Base-by-base conservation (phyloP, 129 eudicot genomes). In the sunflower (Helianthus annuus) region DNA sequence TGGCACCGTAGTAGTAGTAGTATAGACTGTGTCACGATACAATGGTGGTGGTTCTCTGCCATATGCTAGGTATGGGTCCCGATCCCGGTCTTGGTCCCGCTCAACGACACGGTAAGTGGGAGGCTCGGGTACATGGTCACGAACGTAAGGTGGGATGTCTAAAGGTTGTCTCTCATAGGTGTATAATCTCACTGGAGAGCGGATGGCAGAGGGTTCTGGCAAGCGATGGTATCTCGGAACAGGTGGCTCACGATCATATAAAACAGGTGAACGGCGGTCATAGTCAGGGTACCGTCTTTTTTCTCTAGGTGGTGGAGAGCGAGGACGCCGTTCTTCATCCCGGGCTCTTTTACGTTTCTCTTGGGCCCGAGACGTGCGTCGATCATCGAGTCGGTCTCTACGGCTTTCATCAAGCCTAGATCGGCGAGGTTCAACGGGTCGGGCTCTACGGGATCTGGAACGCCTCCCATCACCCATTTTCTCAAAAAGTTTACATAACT, bases 401-500 rank as follows among this genome's bases (percentile, higher is more conserved):
- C 29, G 75, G 61, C 29, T 68, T 68, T 76, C 80, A 3, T 36
- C 59, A 12, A 45, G 3, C 59, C 75, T 13, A 22, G 8, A 4
- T 46, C 74, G 60, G 16, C 3, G 80, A 16, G 0, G 49, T 69
- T 69, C 80, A 58, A 48, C 15, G 7, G 70, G 65, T 22, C 51
- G 76, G 34, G 22, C 61, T 64, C 77, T 78, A 27, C 53, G 82
- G 1, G 53, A 52, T 69, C 62, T 79, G 68, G 85, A 34, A 13
- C 51, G 76, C 14, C 68, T 3, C 3, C 73, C 22, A 13, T 85
- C 84, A 77, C 80, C 74, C 57, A 6, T 32, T 48, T 49, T 73
- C 57, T 71, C 68, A 29, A 94, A 94, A 62, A 90, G 87, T 76
- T 84, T 85, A 59, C 98, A 90, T 78, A 94, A 69, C 49, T 79